These are phyloP conservation scores for Aspergillus saccharolyticus DNA, from an alignment of 495 filamentous ascomycete genomes.

Conservation along the genomic window DNA sequence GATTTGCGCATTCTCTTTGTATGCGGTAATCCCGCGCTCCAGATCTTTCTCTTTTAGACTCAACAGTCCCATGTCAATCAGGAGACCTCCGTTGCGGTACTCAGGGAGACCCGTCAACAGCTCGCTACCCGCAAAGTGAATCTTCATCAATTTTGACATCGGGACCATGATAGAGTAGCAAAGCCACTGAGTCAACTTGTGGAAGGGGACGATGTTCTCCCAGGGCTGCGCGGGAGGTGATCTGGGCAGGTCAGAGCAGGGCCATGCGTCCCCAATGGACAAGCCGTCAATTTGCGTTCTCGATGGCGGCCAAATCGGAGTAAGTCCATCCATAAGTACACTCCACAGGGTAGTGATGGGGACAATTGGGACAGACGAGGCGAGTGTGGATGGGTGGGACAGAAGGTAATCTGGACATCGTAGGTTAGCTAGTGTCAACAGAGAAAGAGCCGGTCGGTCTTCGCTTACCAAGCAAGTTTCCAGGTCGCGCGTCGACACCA, in stretches of 20 bases:
- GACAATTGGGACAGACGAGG: slow-evolving; percentile 80
- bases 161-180: slow-evolving; percentile 69
- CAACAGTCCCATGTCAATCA: slow-evolving; percentile 62
- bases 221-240: slow-evolving; percentile 70
- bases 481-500: slow-evolving; percentile 77
- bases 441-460: neutral
- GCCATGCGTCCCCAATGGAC: slow-evolving; percentile 92
- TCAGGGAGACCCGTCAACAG: slow-evolving; percentile 63
- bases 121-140: slow-evolving; percentile 59
- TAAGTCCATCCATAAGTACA: slow-evolving; percentile 81
- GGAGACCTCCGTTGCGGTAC: slow-evolving; percentile 64
- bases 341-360: slow-evolving; percentile 89
- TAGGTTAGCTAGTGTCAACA: slow-evolving; percentile 5
- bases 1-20: slow-evolving; percentile 64
- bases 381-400: slow-evolving; percentile 81
- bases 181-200: slow-evolving; percentile 74
- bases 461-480: slow-evolving; percentile 84
- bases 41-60: slow-evolving; percentile 55
- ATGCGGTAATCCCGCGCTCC: slow-evolving; percentile 62
- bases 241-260: slow-evolving; percentile 72
- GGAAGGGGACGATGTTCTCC: slow-evolving; percentile 89
- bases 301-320: slow-evolving; percentile 83
- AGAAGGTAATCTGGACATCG: slow-evolving; percentile 72
- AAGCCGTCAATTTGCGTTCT: slow-evolving; percentile 85
- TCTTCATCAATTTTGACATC: slow-evolving; percentile 58